phyloP scores from a whole-genome alignment of 2,329 filamentous ascomycete species.

The Colletotrichum sp. region DNA sequence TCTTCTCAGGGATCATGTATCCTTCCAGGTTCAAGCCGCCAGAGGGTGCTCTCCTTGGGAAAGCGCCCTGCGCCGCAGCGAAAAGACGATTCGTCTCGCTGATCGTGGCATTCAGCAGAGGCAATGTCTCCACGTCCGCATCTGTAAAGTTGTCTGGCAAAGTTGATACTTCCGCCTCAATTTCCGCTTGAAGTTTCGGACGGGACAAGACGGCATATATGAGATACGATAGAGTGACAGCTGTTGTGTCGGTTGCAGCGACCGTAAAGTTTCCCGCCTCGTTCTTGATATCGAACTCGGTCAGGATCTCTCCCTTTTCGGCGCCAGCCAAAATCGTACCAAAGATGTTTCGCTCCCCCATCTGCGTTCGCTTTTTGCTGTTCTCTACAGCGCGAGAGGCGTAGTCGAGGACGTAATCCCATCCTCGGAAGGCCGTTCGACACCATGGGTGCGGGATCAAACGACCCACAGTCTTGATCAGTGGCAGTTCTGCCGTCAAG shows the following conservation, averaged over 20 bases:
- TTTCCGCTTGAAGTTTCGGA: constrained; percentile 29
- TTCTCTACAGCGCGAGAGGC: background rate
- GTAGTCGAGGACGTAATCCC: constrained; percentile 10
- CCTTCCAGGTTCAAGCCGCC: constrained; percentile 43
- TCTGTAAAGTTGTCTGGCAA: constrained; percentile 29
- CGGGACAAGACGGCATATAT: constrained; percentile 41
- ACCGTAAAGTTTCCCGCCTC: constrained; percentile 21
- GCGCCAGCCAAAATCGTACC: background rate
- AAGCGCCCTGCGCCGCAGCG: constrained; percentile 38
- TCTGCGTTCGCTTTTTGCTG: background rate
- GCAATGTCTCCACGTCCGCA: constrained; percentile 37
- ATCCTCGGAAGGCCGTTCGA: background rate
- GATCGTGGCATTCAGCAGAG: constrained; percentile 45
- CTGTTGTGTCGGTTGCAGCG: constrained; percentile 58
- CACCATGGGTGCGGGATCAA: background rate
- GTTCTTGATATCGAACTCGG: background rate
- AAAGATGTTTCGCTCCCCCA: background rate
- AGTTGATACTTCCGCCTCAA: constrained; percentile 37
- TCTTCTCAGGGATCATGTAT: constrained; percentile 42
- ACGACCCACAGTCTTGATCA: background rate
- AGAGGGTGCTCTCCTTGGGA: constrained; percentile 44
- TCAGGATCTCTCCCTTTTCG: background rate
- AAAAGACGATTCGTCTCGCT: constrained; percentile 50
- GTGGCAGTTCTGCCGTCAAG: background rate
- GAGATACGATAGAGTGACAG: constrained; percentile 52